Conservation (phyloP, 2,329 filamentous ascomycete species). For the Helotiales sp. region DNA sequence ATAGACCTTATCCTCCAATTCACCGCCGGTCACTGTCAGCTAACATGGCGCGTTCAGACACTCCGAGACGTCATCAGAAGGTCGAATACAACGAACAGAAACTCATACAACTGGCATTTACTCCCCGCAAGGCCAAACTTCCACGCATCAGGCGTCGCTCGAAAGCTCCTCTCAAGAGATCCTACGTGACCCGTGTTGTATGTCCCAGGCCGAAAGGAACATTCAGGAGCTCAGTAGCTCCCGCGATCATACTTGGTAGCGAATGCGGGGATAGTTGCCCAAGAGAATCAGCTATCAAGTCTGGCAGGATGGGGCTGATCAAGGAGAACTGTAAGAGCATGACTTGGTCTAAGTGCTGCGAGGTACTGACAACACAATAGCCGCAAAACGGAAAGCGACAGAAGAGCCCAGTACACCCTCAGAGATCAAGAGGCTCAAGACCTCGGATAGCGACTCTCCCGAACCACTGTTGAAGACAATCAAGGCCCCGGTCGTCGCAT, state of each 20-base stretch:
- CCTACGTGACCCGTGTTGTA: background rate
- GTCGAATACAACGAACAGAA: background rate
- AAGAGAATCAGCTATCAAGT: background rate
- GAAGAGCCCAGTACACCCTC: slow-evolving; percentile 63
- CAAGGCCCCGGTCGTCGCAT: slow-evolving; percentile 68
- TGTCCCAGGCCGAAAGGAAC: background rate
- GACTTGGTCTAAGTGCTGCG: background rate
- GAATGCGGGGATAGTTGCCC: background rate
- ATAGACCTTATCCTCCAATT: background rate
- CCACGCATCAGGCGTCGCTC: too few species aligned
- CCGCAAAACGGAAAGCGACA: slow-evolving; percentile 69
- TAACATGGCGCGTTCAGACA: slow-evolving; percentile 4
- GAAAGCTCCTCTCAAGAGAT: too few species aligned
- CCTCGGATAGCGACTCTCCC: slow-evolving; percentile 41
- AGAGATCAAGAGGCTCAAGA: slow-evolving; percentile 65
- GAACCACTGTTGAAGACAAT: slow-evolving; percentile 40
- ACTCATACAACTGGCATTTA: background rate
- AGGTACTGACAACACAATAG: background rate
- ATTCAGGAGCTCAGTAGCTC: background rate
- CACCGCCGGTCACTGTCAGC: background rate
- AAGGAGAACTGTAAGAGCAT: slow-evolving; percentile 25
- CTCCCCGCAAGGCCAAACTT: background rate
- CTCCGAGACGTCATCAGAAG: background rate
- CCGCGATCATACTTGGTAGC: background rate
- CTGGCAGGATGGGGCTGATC: slow-evolving; percentile 27